These are phyloP conservation scores for Neoconidiobolus thromboides DNA, from an alignment of 371 early-diverging fungal species.

Conservation along the genomic window DNA sequence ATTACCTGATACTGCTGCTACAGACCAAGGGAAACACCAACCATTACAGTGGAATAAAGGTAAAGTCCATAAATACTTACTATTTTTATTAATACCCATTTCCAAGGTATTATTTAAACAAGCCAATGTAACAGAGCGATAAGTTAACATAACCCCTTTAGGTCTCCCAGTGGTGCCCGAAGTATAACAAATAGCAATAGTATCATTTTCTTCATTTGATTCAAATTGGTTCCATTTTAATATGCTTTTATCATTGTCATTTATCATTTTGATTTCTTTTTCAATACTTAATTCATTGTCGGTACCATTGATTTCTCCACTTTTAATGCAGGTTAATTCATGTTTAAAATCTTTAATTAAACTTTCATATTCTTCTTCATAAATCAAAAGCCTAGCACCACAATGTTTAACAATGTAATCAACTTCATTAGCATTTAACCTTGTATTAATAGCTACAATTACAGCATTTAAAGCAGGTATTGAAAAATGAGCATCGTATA, in stretches of 20 bases:
- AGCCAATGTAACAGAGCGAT: constrained; percentile 36
- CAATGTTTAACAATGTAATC: constrained; percentile 36
- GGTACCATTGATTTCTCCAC: not conserved
- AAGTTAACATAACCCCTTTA: constrained; percentile 61
- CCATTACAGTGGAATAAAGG: constrained; percentile 53
- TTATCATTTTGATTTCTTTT: too few relatives aligned
- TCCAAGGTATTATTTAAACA: constrained; percentile 28
- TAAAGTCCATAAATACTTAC: constrained; percentile 33
- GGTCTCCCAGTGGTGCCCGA: constrained; percentile 59
- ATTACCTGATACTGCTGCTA: constrained; percentile 28
- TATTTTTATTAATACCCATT: constrained; percentile 19
- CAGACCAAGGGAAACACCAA: constrained; percentile 45
- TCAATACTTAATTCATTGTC: too few relatives aligned
- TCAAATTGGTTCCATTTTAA: not conserved
- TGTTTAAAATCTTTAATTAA: constrained; percentile 9
- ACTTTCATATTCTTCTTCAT: constrained; percentile 25
- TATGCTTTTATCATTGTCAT: too few relatives aligned
- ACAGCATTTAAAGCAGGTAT: constrained; percentile 37
- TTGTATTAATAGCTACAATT: constrained; percentile 40
- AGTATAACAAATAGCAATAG: constrained; percentile 95
- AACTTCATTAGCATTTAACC: constrained; percentile 32
- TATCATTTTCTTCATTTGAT: constrained; percentile 35
- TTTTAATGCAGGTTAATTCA: constrained; percentile 11
- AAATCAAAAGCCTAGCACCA: constrained; percentile 26
- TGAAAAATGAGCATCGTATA: constrained; percentile 38